Evolutionary conservation across 139 green algal genomes (phyloP).

Genomic region (Coccomyxa sp.): DNA sequence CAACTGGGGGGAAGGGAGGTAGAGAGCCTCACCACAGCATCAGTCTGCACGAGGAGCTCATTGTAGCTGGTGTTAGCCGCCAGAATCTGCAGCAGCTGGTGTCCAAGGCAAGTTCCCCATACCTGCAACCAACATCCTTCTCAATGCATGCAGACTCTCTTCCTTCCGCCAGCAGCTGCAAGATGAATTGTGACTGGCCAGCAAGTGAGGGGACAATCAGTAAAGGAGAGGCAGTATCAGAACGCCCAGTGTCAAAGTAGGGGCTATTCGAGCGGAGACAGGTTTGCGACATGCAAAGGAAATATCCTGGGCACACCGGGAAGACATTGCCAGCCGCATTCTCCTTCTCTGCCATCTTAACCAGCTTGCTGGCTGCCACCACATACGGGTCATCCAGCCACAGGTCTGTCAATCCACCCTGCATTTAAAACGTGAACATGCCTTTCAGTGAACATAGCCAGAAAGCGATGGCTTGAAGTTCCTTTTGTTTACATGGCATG

Average conservation of each 20-base stretch:
- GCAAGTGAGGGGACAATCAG: not conserved
- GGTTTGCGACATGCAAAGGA: not conserved
- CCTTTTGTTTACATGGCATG: too few relatives aligned
- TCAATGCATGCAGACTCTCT: not conserved
- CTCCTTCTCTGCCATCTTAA: constrained; percentile 65
- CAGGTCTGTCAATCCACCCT: constrained; percentile 76
- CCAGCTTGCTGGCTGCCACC: constrained; percentile 74
- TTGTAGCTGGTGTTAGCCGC: constrained; percentile 68
- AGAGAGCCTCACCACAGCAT: constrained; percentile 25
- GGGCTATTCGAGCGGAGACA: not conserved
- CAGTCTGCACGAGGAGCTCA: constrained; percentile 72
- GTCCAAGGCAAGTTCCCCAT: constrained; percentile 70
- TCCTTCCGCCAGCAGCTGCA: not conserved
- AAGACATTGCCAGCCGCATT: constrained; percentile 69
- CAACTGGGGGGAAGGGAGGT: too few relatives aligned
- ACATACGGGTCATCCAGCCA: constrained; percentile 81
- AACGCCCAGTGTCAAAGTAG: not conserved
- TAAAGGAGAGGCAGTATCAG: not conserved
- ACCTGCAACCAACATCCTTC: constrained; percentile 10
- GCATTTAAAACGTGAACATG: not conserved
- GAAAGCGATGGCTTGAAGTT: not conserved
- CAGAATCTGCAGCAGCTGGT: constrained; percentile 83
- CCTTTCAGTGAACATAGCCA: not conserved
- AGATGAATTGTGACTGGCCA: not conserved
- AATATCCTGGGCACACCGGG: constrained; percentile 40